Evolutionary conservation across 1,284 basidiomycete species (phyloP), one percentile per base, ranked within the genome.

Genomic region (Mycocalia duriaeana): DNA sequence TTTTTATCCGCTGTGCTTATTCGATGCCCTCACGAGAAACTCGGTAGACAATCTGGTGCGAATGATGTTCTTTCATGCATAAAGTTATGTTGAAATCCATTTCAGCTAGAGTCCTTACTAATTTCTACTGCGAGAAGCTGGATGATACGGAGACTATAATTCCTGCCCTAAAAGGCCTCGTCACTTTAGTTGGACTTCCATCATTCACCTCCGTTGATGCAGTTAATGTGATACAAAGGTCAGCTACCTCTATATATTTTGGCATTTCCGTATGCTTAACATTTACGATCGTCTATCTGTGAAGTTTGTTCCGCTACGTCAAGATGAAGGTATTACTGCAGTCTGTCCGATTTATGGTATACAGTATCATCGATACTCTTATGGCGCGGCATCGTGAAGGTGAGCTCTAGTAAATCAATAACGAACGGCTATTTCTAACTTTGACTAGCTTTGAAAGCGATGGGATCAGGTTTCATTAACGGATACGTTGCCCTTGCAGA

Each of bases 41-140:
- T 96, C 49, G 94, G 88, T 60, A 76, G 82, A 20, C 92, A 94
- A 67, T 82, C 90, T 41, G 85, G 92, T 92, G 64, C 53, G 82
- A 54, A 34, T 28, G 40, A 36, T 23, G 44, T 19, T 28, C 52
- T 53, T 42, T 42, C 9, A 45, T 53, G 44, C 47, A 18, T 18
- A 38, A 14, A 14, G 40, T 24, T 24, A 43, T 19, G 42, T 47
- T 48, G 46, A 16, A 7, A 51, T 37, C 42, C 14, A 41, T 41
- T 19, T 40, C 44, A 94, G 93, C 86, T 46, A 81, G 83, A 51
- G 91, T 94, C 4, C 74, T 99, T 45, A 79, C 83, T 0, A 69
- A 75, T 3, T 99, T 98, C 72, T 95, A 88, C 61, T 77, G 82
- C 53, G 84, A 82, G 46, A 97, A 96, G 67, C 69, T 97, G 36